Conservation (phyloP, 768 basidiomycete genomes). For the Hysterangium stoloniferum region DNA sequence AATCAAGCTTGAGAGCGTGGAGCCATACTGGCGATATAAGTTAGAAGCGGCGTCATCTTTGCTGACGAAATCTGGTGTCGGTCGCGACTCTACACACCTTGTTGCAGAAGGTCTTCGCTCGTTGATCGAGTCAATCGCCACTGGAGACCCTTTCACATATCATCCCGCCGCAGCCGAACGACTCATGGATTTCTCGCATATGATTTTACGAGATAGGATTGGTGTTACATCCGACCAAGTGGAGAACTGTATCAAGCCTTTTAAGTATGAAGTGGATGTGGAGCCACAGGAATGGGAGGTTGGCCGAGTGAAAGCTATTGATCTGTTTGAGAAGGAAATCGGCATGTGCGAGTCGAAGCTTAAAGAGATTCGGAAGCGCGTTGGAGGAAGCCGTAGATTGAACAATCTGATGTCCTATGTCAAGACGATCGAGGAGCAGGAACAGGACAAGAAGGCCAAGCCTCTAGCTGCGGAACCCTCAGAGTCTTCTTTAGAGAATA, state of each 20-base stretch:
- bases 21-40: constrained; percentile 94
- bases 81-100: constrained; percentile 86
- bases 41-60: constrained; percentile 89
- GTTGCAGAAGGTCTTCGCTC: constrained; percentile 90
- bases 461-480: constrained; percentile 31
- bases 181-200: constrained; percentile 86
- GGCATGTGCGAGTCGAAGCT: constrained; percentile 79
- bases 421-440: constrained; percentile 69
- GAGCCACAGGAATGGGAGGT: constrained; percentile 88
- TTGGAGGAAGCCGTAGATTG: constrained; percentile 81
- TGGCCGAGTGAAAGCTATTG: constrained; percentile 67
- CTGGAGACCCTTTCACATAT: constrained; percentile 84
- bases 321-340: constrained; percentile 80
- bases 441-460: constrained; percentile 53
- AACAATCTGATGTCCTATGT: constrained; percentile 74
- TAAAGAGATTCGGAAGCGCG: constrained; percentile 76
- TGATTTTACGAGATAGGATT: constrained; percentile 87
- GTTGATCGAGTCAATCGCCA: constrained; percentile 83
- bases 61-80: constrained; percentile 93
- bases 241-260: constrained; percentile 99
- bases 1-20: constrained; percentile 66
- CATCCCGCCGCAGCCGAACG: constrained; percentile 87
- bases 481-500: constrained; percentile 24
- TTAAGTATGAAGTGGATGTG: constrained; percentile 96
- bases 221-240: constrained; percentile 97